Conservation (phyloP, 805 yeast genomes). For the Allodekkera sacchari region DNA sequence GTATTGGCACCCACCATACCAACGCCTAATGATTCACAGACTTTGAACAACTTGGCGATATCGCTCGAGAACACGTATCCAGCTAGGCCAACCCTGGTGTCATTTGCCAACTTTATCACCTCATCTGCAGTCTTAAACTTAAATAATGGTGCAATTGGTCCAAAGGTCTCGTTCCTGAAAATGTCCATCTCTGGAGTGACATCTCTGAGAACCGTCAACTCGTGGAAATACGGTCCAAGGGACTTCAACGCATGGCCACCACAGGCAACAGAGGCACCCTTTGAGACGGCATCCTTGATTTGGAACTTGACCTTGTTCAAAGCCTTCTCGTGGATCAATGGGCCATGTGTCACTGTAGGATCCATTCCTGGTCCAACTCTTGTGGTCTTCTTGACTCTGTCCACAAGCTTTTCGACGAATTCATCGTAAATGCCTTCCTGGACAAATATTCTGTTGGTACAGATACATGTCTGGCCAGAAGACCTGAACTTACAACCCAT, state of each 20-base stretch:
- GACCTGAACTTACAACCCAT: slow-evolving; percentile 61
- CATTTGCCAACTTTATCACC: slow-evolving; percentile 49
- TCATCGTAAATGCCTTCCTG: slow-evolving; percentile 54
- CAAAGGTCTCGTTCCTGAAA: slow-evolving; percentile 62
- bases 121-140: slow-evolving; percentile 42
- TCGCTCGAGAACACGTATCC: slow-evolving; percentile 60
- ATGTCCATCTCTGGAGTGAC: slow-evolving; percentile 51
- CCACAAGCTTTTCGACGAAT: slow-evolving; percentile 41
- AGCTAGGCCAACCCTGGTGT: slow-evolving; percentile 60
- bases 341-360: slow-evolving; percentile 58
- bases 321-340: slow-evolving; percentile 54
- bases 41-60: slow-evolving; percentile 39
- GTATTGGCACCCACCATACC: slow-evolving; percentile 80
- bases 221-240: slow-evolving; percentile 60
- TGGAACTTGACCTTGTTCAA: slow-evolving; percentile 49
- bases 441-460: slow-evolving; percentile 62
- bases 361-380: slow-evolving; percentile 58
- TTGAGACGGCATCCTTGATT: slow-evolving; percentile 52
- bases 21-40: slow-evolving; percentile 54
- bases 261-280: slow-evolving; percentile 49
- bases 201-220: slow-evolving; percentile 53
- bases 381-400: slow-evolving; percentile 32
- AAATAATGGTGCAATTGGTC: slow-evolving; percentile 66
- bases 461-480: slow-evolving; percentile 74
- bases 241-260: slow-evolving; percentile 53